Base-by-base conservation (phyloP, 139 green algal species). In the Eudorina sp. region DNA sequence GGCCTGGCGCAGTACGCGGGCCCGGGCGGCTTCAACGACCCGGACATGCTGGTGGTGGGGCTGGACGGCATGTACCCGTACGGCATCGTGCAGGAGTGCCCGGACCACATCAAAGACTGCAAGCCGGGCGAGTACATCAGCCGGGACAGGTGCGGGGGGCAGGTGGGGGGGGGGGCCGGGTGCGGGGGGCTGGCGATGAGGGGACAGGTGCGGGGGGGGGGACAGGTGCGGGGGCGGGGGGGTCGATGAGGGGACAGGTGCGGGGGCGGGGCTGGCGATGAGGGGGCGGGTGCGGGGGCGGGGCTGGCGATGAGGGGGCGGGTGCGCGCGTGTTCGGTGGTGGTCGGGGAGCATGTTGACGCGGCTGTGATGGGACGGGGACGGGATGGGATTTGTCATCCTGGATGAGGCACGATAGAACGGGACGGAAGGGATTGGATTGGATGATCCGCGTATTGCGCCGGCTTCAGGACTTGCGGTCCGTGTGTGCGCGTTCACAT, bases 21-120 rank as follows among this genome's bases (percentile, higher is more conserved):
- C 25, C 83, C 83, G 11, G 83, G 83, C 36, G 90, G 84, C 29
- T 94, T 94, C 66, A 95, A 95, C 64, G 92, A 95, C 80, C 92
- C 91, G 4, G 92, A 95, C 85, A 95, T 95, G 92, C 90, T 95
- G 41, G 89, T 94, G 62, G 92, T 95, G 55, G 92, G 92, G 13
- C 88, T 95, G 41, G 89, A 94, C 14, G 91, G 91, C 45, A 95
- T 94, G 91, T 90, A 89, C 60, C 92, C 91, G 9, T 93, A 93
- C 77, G 92, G 90, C 64, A 82, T 91, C 45, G 89, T 89, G 38
- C 72, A 89, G 78, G 68, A 90, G 4, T 94, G 92, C 88, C 92
- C 92, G 8, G 62, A 90, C 75, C 88, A 92, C 53, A 70, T 95
- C 7, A 21, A 34, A 1, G 92, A 86, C 75, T 94, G 92, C 88